phyloP scores from a whole-genome alignment of 345 rosid genomes.

The Moricandia moricandioides region DNA sequence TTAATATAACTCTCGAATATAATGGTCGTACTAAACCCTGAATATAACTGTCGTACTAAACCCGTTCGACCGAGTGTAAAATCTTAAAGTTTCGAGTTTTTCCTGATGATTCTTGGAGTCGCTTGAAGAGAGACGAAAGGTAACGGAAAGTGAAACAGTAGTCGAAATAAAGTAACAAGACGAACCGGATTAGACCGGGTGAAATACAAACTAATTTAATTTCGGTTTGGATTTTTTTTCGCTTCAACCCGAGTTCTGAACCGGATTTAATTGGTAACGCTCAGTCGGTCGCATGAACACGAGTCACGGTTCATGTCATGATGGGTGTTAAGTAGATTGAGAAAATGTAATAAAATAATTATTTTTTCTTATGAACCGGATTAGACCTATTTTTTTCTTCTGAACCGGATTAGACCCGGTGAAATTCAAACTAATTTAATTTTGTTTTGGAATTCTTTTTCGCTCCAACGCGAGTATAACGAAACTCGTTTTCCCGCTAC shows the following conservation, averaged over 20 bases:
- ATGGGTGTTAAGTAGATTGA: background rate
- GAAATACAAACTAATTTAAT: background rate
- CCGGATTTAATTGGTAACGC: constrained; percentile 4
- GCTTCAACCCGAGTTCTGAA: background rate
- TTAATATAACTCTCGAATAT: no score
- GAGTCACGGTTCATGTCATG: background rate
- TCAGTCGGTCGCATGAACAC: background rate
- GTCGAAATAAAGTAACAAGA: background rate
- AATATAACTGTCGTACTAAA: no score
- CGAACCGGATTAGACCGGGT: constrained; percentile 23
- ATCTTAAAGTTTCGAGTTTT: no score
- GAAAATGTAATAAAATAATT: background rate
- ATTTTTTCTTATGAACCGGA: no score
- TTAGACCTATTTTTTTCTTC: no score
- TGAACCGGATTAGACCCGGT: constrained; percentile 21
- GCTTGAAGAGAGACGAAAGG: background rate
- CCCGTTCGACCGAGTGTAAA: no score
- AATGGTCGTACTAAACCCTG: no score
- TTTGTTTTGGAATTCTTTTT: background rate
- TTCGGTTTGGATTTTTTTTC: background rate
- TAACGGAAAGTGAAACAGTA: constrained; percentile 7
- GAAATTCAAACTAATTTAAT: background rate
- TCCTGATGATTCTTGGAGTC: constrained; percentile 9
- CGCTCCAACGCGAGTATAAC: background rate
- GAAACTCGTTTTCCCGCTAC: no score